These are phyloP conservation scores for Cadophora gregata DNA, from an alignment of 2,329 filamentous ascomycete genomes.

Conservation along the genomic window DNA sequence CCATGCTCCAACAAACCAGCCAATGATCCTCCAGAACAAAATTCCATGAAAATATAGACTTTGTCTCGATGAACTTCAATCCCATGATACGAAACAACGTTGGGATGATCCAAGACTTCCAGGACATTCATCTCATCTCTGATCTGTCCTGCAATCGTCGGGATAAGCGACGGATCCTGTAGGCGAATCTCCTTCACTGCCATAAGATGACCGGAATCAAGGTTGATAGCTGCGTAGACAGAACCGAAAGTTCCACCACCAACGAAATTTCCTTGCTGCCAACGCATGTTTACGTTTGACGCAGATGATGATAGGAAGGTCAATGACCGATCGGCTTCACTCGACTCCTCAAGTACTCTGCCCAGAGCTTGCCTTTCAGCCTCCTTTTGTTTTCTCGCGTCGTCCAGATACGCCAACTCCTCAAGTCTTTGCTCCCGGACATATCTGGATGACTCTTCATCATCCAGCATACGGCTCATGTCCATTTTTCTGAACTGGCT, in stretches of 20 bases:
- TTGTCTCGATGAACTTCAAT: constrained; percentile 98
- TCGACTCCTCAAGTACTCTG: constrained; percentile 89
- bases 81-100: constrained; percentile 96
- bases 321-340: constrained; percentile 93
- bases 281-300: constrained; percentile 93
- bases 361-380: constrained; percentile 87
- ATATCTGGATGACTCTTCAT: constrained; percentile 81
- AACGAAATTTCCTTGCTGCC: constrained; percentile 99
- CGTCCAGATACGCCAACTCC: constrained; percentile 78
- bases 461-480: constrained; percentile 74
- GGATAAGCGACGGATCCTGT: constrained; percentile 95
- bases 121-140: constrained; percentile 96
- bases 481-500: constrained; percentile 80
- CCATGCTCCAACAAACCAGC: constrained; percentile 91
- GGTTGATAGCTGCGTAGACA: constrained; percentile 95
- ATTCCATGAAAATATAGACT: constrained; percentile 99
- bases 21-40: constrained; percentile 93
- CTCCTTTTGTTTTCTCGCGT: constrained; percentile 77
- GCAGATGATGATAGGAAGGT: constrained; percentile 93
- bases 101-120: constrained; percentile 94
- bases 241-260: constrained; percentile 97
- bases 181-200: constrained; percentile 98
- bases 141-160: constrained; percentile 91
- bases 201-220: constrained; percentile 96
- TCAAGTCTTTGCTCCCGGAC: constrained; percentile 78